A percentile compares a stretch with the other conserved stretches of the same genome.
Conservation (phyloP, 352 stramenopile genomes). For the Phytophthora lateralis region DNA sequence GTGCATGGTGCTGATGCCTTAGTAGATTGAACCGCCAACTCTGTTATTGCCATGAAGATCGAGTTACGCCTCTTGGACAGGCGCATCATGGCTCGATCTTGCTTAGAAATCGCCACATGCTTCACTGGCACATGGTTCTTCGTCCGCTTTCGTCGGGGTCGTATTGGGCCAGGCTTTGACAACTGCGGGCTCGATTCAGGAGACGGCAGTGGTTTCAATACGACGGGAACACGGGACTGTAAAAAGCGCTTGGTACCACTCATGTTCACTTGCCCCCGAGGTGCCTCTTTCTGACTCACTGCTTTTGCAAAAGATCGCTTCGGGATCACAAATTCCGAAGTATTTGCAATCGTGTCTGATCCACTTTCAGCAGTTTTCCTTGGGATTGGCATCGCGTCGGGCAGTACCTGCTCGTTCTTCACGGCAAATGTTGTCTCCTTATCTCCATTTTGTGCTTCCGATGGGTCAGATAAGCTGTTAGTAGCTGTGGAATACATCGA, state of each 20-base stretch:
- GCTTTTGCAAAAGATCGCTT: slow-evolving; percentile 25
- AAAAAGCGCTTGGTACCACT: slow-evolving; percentile 3
- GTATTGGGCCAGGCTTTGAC: slow-evolving; percentile 4
- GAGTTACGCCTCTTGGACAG: slow-evolving; percentile 65
- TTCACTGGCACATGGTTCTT: slow-evolving; percentile 59
- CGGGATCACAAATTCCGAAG: slow-evolving; percentile 34
- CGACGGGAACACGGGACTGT: neutral
- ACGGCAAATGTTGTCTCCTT: slow-evolving; percentile 8
- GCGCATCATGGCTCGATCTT: slow-evolving; percentile 57
- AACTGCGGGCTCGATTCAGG: slow-evolving; percentile 12
- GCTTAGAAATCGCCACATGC: slow-evolving; percentile 22
- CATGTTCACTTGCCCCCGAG: neutral
- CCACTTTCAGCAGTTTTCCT: slow-evolving; percentile 10
- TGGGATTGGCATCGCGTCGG: slow-evolving; percentile 27
- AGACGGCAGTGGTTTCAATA: slow-evolving; percentile 6
- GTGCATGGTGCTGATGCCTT: slow-evolving; percentile 13
- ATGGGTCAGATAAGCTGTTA: slow-evolving; percentile 1
- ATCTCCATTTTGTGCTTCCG: slow-evolving; percentile 6
- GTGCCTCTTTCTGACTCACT: neutral
- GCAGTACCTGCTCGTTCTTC: slow-evolving; percentile 1
- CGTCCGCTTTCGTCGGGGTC: slow-evolving; percentile 24
- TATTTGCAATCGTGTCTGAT: neutral
- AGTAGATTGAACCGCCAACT: slow-evolving; percentile 18
- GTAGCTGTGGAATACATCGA: neutral
- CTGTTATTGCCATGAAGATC: slow-evolving; percentile 38